phyloP scores from a whole-genome alignment of 2,329 filamentous ascomycete genomes.

The Sphaerostilbella broomeana region DNA sequence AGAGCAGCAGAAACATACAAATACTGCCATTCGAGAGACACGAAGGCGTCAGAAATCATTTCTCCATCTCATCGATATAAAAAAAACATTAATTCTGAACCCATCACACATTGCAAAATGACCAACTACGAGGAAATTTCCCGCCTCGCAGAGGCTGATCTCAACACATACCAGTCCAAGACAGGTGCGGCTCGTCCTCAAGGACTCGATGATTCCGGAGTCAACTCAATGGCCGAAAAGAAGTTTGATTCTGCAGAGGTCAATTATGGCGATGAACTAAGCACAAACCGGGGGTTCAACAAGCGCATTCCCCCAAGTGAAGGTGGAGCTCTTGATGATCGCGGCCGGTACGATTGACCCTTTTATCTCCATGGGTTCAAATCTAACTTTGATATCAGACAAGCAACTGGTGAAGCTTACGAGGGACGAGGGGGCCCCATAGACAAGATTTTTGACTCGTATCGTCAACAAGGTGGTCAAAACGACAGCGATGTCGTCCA shows the following conservation, averaged over 20 bases:
- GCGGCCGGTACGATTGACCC: constrained; percentile 33
- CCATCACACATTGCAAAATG: constrained; percentile 1
- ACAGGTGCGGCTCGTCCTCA: constrained; percentile 36
- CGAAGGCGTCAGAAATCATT: neutral
- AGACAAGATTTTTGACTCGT: constrained; percentile 22
- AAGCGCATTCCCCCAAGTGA: constrained; percentile 40
- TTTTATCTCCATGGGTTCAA: neutral
- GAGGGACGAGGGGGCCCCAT: constrained; percentile 38
- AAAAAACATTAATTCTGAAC: neutral
- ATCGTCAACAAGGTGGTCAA: constrained; percentile 26
- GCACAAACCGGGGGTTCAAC: constrained; percentile 40
- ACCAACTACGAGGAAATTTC: constrained; percentile 36
- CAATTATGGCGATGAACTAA: constrained; percentile 35
- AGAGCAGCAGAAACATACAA: neutral
- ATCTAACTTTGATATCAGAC: constrained; percentile 23
- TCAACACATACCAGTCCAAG: constrained; percentile 43
- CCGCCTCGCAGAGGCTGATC: constrained; percentile 39
- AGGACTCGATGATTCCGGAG: constrained; percentile 34
- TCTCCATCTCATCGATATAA: neutral
- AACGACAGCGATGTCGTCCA: constrained; percentile 33
- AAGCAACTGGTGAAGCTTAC: constrained; percentile 38
- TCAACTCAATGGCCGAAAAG: constrained; percentile 29
- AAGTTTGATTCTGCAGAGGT: constrained; percentile 29
- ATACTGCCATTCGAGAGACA: neutral
- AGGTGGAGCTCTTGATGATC: constrained; percentile 38